These are phyloP conservation scores for Sarcocystis neurona DNA, from an alignment of 169 alveolate species.

Conservation along the genomic window DNA sequence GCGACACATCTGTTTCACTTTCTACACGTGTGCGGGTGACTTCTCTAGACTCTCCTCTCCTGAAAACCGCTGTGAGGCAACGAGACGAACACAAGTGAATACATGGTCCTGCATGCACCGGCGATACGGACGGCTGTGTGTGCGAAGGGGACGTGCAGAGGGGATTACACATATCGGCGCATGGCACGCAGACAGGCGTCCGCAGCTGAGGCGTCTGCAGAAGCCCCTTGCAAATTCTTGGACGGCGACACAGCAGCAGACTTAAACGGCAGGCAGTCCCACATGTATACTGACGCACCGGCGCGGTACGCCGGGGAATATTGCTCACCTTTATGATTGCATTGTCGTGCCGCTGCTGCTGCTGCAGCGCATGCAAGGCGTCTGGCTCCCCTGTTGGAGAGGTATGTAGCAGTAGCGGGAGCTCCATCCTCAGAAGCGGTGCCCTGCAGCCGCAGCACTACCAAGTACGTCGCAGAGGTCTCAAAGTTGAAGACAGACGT, in stretches of 20 bases:
- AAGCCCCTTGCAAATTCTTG: neutral
- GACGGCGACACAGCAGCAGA: neutral
- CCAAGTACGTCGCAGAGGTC: too few relatives aligned
- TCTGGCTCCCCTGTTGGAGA: too few relatives aligned
- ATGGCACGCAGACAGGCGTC: neutral
- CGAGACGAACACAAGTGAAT: neutral
- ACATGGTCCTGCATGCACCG: too few relatives aligned
- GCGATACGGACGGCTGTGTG: too few relatives aligned
- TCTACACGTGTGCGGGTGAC: neutral
- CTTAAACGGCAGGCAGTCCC: neutral
- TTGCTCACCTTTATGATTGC: neutral
- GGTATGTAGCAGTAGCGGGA: too few relatives aligned
- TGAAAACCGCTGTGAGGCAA: neutral
- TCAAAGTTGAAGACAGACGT: neutral
- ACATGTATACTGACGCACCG: neutral
- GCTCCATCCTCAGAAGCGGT: neutral
- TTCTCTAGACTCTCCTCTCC: neutral
- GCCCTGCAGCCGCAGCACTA: conserved; percentile 4
- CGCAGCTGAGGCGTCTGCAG: neutral
- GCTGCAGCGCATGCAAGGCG: neutral
- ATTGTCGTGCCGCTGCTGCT: neutral
- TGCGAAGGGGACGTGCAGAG: neutral
- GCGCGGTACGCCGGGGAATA: neutral
- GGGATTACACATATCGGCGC: neutral
- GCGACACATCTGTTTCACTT: neutral